Percentiles rank a stretch among this genome's conserved stretches.
phyloP scores from a whole-genome alignment of 2,329 filamentous ascomycete species.

The Xylariaceae sp. region DNA sequence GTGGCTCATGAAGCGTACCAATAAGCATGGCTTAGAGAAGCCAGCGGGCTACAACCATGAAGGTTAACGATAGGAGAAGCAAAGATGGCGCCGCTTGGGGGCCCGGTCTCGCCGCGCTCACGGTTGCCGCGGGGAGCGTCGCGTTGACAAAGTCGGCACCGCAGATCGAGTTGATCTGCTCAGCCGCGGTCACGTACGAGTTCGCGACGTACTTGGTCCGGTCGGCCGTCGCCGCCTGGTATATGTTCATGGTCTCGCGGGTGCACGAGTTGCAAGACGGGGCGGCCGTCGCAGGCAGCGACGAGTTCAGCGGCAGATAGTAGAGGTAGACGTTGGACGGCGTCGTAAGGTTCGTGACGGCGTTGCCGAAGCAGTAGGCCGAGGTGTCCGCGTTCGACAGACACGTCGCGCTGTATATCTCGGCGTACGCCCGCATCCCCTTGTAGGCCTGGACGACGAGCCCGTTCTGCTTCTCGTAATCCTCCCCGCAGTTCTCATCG shows the following conservation, averaged over 20 bases:
- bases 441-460: slow-evolving; percentile 74
- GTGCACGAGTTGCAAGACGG: slow-evolving; percentile 79
- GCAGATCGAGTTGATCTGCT: slow-evolving; percentile 70
- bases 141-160: slow-evolving; percentile 61
- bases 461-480: slow-evolving; percentile 68
- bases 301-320: slow-evolving; percentile 77
- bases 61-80: slow-evolving; percentile 30
- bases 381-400: slow-evolving; percentile 66
- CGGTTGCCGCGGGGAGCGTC: slow-evolving; percentile 48
- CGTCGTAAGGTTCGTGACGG: slow-evolving; percentile 74
- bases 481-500: slow-evolving; percentile 68
- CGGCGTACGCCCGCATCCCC: slow-evolving; percentile 75
- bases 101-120: slow-evolving; percentile 24
- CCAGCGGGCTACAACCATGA: slow-evolving; percentile 31
- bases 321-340: slow-evolving; percentile 80
- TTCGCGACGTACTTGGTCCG: slow-evolving; percentile 65
- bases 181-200: slow-evolving; percentile 73
- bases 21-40: slow-evolving; percentile 18
- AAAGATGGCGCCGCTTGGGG: slow-evolving; percentile 23
- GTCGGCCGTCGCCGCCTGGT: slow-evolving; percentile 68
- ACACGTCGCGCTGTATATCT: slow-evolving; percentile 80
- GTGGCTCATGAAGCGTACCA: neutral
- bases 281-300: slow-evolving; percentile 66
- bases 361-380: slow-evolving; percentile 81
- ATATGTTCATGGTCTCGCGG: slow-evolving; percentile 80